Percentiles rank a stretch among this genome's conserved stretches.
Evolutionary conservation across 148 eudicot genomes (phyloP).

Genomic region (Polygonum aviculare): DNA sequence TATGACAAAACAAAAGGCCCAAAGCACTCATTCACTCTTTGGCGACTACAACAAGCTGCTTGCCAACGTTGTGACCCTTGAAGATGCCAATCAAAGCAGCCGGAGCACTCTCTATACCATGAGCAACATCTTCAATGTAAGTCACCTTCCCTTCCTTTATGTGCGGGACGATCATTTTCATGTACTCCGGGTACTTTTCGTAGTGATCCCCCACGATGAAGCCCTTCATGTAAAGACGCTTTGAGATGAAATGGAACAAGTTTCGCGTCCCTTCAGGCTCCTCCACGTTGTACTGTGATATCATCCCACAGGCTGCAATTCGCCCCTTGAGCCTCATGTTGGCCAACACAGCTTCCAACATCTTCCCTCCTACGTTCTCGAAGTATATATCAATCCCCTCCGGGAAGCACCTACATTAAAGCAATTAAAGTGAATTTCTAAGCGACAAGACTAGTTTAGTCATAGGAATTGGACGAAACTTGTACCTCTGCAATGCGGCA

Average conservation of each 20-base stretch:
- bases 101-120: constrained; percentile 44
- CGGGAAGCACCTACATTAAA: constrained; percentile 25
- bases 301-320: constrained; percentile 44
- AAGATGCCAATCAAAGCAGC: constrained; percentile 42
- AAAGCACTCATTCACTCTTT: no score
- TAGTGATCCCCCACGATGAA: constrained; percentile 24
- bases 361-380: constrained; percentile 49
- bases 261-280: constrained; percentile 36
- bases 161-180: constrained; percentile 27
- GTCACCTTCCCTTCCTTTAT: constrained; percentile 26
- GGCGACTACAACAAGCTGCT: no score
- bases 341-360: constrained; percentile 38
- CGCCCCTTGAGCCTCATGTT: constrained; percentile 47
- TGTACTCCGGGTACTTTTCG: constrained; percentile 31
- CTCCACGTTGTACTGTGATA: constrained; percentile 41
- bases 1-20: no score
- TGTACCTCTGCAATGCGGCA: constrained; percentile 38
- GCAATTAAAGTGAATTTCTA: background rate
- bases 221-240: constrained; percentile 43
- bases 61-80: background rate
- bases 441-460: background rate
- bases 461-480: background rate
- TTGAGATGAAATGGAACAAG: constrained; percentile 23
- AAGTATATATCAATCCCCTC: constrained; percentile 19
- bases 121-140: constrained; percentile 41